Conservation (phyloP, 306 rosid genomes). For the Erythrophleum fordii region DNA sequence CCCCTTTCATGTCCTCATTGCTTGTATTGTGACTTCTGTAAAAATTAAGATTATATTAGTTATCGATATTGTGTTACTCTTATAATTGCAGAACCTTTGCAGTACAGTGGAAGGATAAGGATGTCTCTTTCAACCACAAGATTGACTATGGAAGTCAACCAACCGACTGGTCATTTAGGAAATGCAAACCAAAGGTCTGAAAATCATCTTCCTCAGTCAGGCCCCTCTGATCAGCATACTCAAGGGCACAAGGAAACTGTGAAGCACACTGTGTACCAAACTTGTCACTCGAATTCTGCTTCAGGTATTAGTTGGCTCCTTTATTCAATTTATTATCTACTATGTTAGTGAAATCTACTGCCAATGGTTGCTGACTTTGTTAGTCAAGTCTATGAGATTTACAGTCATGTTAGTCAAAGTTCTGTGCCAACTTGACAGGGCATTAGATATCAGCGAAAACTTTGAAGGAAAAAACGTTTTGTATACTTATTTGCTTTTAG, state of each 20-base stretch:
- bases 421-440: background rate
- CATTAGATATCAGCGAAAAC: background rate
- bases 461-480: conserved; percentile 3
- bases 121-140: conserved; percentile 39
- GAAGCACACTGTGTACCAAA: conserved; percentile 52
- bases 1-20: conserved; percentile 1
- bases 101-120: conserved; percentile 13
- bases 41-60: background rate
- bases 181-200: conserved; percentile 42
- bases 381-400: background rate
- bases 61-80: conserved; percentile 29
- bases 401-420: conserved; percentile 5
- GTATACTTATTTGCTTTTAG: background rate
- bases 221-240: conserved; percentile 36
- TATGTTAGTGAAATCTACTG: conserved; percentile 19
- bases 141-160: conserved; percentile 35
- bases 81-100: conserved; percentile 44
- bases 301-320: conserved; percentile 45
- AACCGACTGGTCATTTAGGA: conserved; percentile 25
- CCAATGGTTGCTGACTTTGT: background rate
- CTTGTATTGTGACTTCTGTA: conserved; percentile 1
- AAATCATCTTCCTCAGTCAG: conserved; percentile 32
- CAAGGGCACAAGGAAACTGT: conserved; percentile 42
- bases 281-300: conserved; percentile 44
- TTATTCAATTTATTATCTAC: background rate